Base-by-base conservation (phyloP, 164 flowering plant species). In the Tetracentron sinense region DNA sequence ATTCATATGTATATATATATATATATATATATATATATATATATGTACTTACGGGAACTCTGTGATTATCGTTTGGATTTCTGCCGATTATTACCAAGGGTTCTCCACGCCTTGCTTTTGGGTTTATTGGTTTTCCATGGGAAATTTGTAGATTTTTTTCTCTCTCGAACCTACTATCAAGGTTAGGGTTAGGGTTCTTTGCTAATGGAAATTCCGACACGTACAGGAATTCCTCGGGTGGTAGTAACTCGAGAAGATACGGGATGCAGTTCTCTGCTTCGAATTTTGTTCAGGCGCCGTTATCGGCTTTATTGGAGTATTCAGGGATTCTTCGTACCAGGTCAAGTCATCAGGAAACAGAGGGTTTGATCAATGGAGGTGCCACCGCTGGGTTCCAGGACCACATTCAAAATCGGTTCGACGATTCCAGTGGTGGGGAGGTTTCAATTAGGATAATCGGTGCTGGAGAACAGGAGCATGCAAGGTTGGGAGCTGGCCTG, bases 301-400 rank as follows among this genome's bases (percentile, higher is more conserved):
- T 95, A 19, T 83, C 97, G 1, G 79, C 97, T 5, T 62, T 95
- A 52, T 70, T 95, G 54, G 99, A 95, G 74, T 92, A 95, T 64
- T 82, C 97, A 0, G 94, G 96, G 8, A 61, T 92, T 53, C 56
- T 91, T 19, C 82, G 96, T 4, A 60, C 83, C n/a, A 68, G 93
- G 63, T 69, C 84, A 0, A 58, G 56, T 62, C 82, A 74, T 44
- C 83, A 74, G 22, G 96, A 87, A 33, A 31, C 84, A 0, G 88
- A 88, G 38, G 19, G 69, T 30, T 73, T 83, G 59, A 68, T 85
- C 12, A 53, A 58, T 62, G 76, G 66, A 16, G 60, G 68, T 46
- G 49, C 17, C 6, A 19, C 19, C 21, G 1, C 49, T 46, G 49
- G 20, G 1, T 46, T 46, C 2, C 49, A 6, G 15, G 49, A 46